Evolutionary conservation across 2,329 filamentous ascomycete genomes (phyloP), one percentile per base, ranked within the genome.

Genomic region (Chaetothyriales sp.): DNA sequence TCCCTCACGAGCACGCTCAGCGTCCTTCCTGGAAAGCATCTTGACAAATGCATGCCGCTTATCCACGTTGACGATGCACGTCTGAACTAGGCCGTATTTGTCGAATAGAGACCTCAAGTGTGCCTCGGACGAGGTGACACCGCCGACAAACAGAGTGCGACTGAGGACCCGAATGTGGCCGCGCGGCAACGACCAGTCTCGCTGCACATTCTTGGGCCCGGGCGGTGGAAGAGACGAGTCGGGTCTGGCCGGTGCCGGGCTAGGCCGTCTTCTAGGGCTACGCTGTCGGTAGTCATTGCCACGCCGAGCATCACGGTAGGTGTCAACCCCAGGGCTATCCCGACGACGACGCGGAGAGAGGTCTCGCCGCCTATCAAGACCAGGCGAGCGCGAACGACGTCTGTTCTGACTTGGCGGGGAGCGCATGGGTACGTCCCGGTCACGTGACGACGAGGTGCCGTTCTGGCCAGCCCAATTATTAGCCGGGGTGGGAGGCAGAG

Each of bases 31-130:
- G 57, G 81, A 92, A 60, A 92, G 79, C 92, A 98, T 98, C 72
- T 98, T 98, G 63, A 98, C 90, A 66, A 98, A 98, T 5, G 92
- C 92, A 68, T 98, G 92, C 18, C 92, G 86, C 72, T 97, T 98
- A 64, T 98, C 92, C 63, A 88, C 85, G 71, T 98, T 97, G 60
- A 95, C 89, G 59, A 98, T 98, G 69, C 90, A 97, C 1, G 90
- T 95, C 69, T 98, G 92, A 3, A 98, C 92, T 50, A 82, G 75
- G 54, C 92, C 92, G 64, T 83, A 95, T 46, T 81, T 81, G 63
- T 74, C 76, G 67, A 98, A 98, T 45, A 94, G 81, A 48, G 72
- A 73, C 50, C 89, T 82, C 50, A 98, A 76, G 66, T 97, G 89
- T 53, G 77, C 73, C 68, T 98, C 90, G 5, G 85, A 82, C 53